Conservation (phyloP, 371 early-diverging fungal species). For the Saksenaea oblongispora region DNA sequence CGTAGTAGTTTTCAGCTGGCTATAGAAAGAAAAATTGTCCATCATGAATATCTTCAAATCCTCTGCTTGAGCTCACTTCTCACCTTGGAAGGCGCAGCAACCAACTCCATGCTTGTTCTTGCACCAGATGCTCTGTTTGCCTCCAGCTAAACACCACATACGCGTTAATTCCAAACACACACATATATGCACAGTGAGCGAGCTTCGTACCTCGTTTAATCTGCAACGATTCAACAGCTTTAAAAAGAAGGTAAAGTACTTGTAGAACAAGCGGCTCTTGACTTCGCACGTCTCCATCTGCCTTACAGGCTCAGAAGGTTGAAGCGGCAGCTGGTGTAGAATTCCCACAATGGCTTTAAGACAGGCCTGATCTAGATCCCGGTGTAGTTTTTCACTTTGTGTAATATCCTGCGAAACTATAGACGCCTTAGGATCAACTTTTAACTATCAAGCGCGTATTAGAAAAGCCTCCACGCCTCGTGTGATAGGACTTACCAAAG, state of each 20-base stretch:
- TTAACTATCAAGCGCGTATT: conserved; percentile 13
- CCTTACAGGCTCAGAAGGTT: conserved; percentile 62
- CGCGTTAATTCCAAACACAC: neutral
- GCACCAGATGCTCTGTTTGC: conserved; percentile 10
- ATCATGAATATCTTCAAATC: neutral
- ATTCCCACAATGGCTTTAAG: conserved; percentile 82
- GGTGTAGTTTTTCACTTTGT: conserved; percentile 61
- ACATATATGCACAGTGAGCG: no score
- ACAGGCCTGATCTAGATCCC: conserved; percentile 80
- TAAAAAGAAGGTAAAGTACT: conserved; percentile 85
- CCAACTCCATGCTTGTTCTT: conserved; percentile 17
- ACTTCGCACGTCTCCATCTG: conserved; percentile 61
- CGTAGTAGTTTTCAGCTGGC: conserved; percentile 35
- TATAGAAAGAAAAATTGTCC: neutral
- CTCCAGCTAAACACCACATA: conserved; percentile 6
- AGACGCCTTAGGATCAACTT: conserved; percentile 12
- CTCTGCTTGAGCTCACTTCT: neutral
- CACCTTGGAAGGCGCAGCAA: conserved; percentile 14
- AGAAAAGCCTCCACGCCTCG: neutral
- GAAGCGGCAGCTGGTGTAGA: conserved; percentile 81
- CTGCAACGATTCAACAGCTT: conserved; percentile 82
- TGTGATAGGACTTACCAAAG: conserved; percentile 35
- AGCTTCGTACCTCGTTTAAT: conserved; percentile 47
- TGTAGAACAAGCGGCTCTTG: conserved; percentile 76
- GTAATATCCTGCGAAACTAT: conserved; percentile 17